Evolutionary conservation across 1,284 basidiomycete species (phyloP), one percentile per base, ranked within the genome.

Genomic region (Ganoderma multipileum): DNA sequence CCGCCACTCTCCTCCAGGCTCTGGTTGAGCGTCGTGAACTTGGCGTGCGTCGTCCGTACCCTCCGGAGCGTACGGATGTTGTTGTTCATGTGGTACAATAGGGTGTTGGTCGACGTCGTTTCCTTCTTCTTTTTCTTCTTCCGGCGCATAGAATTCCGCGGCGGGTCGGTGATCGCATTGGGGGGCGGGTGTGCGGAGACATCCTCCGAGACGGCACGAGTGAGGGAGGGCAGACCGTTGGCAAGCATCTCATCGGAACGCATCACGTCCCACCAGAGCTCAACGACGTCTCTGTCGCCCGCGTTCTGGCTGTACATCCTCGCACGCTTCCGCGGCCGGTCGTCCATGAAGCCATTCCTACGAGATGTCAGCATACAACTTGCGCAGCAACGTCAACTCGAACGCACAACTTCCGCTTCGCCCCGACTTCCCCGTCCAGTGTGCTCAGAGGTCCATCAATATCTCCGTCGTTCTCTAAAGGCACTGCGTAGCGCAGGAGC

Each of bases 201-300:
- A 74, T 81, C 61, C 80, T 81, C 61, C 81, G 84, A 80, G 20
- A 84, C 83, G 33, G 85, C 73, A 73, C 84, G 83, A 4, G 82
- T 83, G 47, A 91, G 85, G 7, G 79, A 78, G 14, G 92, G 91
- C 28, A 94, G 81, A 2, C 90, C 91, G 69, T 91, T 92, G 23
- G 83, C 85, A 39, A 93, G 79, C 41, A 94, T 81, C 5, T 81
- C 75, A 70, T 91, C 87, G 0, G 86, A 88, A 72, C 88, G 87
- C 64, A 88, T 83, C 7, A 88, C 91, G 42, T 86, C 83, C 92
- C 92, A 94, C 93, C 93, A 94, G 7, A 92, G 79, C 39, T 90
- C 87, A 12, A 85, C 80, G 3, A 84, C 76, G 26, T 87, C 84
- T 47, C 72, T 77, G 36, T 76, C 74, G 26, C 62, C 68, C 1